Evolutionary conservation across 2,329 filamentous ascomycete species (phyloP).

Genomic region (Colletotrichum tamarilloi): DNA sequence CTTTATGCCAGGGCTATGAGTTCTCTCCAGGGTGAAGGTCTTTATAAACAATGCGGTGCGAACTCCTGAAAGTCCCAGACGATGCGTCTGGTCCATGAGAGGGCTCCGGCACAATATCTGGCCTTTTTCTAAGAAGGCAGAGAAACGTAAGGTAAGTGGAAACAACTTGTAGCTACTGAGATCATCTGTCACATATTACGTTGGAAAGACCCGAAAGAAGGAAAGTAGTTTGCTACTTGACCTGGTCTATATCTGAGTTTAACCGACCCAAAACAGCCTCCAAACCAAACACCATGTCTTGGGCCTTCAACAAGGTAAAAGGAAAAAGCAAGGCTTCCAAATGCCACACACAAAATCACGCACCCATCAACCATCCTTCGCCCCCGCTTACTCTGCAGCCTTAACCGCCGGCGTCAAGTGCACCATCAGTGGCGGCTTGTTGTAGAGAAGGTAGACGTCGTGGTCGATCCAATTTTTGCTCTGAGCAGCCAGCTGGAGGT

Average conservation of each 20-base stretch:
- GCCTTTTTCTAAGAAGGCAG: too few relatives aligned
- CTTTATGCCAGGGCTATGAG: rapidly evolving
- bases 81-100: too few relatives aligned
- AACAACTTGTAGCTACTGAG: too few relatives aligned
- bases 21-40: rapidly evolving
- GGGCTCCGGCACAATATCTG: too few relatives aligned
- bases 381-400: not conserved
- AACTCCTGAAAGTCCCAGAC: too few relatives aligned
- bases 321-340: not conserved
- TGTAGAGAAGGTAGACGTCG: constrained; percentile 5
- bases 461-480: constrained; percentile 24
- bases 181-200: too few relatives aligned
- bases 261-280: too few relatives aligned
- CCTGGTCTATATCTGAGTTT: too few relatives aligned
- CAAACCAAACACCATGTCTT: not conserved
- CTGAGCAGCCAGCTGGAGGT: constrained; percentile 9
- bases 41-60: too few relatives aligned
- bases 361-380: not conserved
- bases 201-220: too few relatives aligned
- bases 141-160: too few relatives aligned
- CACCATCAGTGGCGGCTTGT: constrained; percentile 26
- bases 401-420: constrained; percentile 19
- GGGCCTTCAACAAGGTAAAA: not conserved
- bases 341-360: not conserved
- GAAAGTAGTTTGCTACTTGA: rapidly evolving